Evolutionary conservation across 306 rosid species (phyloP).

Genomic region (Vigna hirtella): DNA sequence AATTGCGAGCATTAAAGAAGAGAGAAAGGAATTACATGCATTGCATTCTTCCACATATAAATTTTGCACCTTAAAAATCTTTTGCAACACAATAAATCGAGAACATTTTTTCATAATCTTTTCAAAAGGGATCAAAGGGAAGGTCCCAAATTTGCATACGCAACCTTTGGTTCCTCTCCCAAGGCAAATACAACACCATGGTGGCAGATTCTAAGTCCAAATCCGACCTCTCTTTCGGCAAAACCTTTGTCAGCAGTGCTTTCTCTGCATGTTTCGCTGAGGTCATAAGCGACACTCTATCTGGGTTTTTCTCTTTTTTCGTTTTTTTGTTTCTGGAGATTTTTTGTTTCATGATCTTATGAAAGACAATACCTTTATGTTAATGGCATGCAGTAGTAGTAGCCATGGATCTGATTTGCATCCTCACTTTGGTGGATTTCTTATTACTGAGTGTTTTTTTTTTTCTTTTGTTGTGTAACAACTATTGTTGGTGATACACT

Average conservation of each 20-base stretch:
- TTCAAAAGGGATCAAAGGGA: not conserved
- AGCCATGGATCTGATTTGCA: not conserved
- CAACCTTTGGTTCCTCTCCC: constrained; percentile 22
- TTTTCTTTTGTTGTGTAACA: not conserved
- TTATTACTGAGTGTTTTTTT: not conserved
- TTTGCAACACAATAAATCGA: not conserved
- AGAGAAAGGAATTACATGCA: not conserved
- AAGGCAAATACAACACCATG: constrained; percentile 42
- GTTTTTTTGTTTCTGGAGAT: not conserved
- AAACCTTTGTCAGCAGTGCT: constrained; percentile 70
- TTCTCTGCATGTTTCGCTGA: constrained; percentile 82
- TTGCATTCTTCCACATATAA: not conserved
- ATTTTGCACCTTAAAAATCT: not conserved
- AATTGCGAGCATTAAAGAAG: not conserved
- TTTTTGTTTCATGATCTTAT: constrained; percentile 27
- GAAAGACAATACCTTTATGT: not conserved
- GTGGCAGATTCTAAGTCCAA: constrained; percentile 68
- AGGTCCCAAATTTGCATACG: not conserved
- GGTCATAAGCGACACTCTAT: constrained; percentile 41
- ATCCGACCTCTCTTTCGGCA: constrained; percentile 69
- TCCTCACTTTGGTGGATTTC: not conserved
- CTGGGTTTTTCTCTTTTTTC: not conserved
- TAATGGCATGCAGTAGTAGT: not conserved
- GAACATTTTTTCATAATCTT: not conserved
- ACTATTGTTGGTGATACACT: not conserved